Evolutionary conservation across 306 rosid species (phyloP).

Genomic region (Elaeagnus macrophylla): DNA sequence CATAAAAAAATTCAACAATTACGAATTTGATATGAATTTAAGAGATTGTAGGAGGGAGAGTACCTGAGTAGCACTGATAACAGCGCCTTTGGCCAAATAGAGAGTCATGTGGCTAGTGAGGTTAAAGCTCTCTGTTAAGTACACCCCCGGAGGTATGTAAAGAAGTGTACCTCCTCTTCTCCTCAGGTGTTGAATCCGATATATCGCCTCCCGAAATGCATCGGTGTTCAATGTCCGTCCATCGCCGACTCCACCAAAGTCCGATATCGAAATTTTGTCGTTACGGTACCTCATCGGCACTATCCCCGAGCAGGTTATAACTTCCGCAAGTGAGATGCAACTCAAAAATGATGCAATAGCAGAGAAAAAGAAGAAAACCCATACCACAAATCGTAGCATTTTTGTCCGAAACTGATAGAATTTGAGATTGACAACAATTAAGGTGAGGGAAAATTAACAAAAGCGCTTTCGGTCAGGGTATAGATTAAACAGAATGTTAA

Average conservation of each 20-base stretch:
- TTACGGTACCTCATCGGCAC: constrained; percentile 44
- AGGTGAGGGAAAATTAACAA: not conserved
- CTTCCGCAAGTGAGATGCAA: constrained; percentile 10
- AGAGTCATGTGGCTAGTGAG: constrained; percentile 85
- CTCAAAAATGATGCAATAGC: constrained; percentile 9
- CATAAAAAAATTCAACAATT: too few relatives aligned
- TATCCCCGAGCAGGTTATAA: constrained; percentile 57
- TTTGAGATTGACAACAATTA: too few relatives aligned
- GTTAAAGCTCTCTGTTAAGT: constrained; percentile 62
- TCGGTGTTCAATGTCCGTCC: constrained; percentile 63
- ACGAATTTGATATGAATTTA: not conserved
- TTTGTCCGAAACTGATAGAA: constrained; percentile 1
- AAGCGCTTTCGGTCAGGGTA: not conserved
- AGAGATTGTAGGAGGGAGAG: not conserved
- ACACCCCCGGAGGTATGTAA: constrained; percentile 69
- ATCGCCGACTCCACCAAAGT: constrained; percentile 73
- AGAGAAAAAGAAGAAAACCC: constrained; percentile 16
- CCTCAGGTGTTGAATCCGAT: constrained; percentile 47
- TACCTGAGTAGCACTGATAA: constrained; percentile 72
- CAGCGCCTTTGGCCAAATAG: constrained; percentile 65
- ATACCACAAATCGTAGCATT: constrained; percentile 23
- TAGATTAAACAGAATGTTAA: not conserved
- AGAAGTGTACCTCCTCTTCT: constrained; percentile 71
- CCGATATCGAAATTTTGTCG: constrained; percentile 57
- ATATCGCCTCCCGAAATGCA: constrained; percentile 66